Conservation (phyloP, 768 basidiomycete species). For the Mycena alexandri region DNA sequence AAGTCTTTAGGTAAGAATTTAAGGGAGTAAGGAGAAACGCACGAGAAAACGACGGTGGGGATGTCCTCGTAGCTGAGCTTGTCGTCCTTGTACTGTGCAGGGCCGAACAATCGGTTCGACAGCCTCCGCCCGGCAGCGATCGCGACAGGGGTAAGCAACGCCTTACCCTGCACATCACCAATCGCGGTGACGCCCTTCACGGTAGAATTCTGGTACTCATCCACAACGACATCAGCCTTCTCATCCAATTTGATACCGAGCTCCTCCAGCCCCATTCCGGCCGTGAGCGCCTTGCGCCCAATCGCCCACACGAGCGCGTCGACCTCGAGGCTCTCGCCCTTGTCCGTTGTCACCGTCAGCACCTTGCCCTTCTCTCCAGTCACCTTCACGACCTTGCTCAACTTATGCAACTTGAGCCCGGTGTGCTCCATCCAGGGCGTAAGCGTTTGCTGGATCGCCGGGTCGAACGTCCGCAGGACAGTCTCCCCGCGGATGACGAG, state of each 20-base stretch:
- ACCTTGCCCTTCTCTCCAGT: conserved; percentile 79
- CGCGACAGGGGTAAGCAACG: conserved; percentile 94
- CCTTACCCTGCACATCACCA: conserved; percentile 95
- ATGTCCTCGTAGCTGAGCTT: conserved; percentile 92
- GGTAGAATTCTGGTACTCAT: conserved; percentile 90
- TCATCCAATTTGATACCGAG: conserved; percentile 80
- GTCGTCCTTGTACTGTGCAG: conserved; percentile 85
- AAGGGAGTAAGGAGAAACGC: conserved; percentile 48
- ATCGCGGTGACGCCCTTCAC: conserved; percentile 82
- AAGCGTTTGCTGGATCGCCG: conserved; percentile 83
- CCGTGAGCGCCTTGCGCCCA: conserved; percentile 86
- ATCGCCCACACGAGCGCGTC: conserved; percentile 96
- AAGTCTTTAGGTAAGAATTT: conserved; percentile 18
- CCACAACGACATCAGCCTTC: conserved; percentile 89
- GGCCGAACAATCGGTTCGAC: conserved; percentile 92
- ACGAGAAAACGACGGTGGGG: conserved; percentile 97
- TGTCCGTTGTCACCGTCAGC: conserved; percentile 81
- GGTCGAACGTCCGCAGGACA: conserved; percentile 95
- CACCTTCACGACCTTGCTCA: conserved; percentile 79
- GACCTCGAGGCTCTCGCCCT: conserved; percentile 84
- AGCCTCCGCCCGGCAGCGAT: conserved; percentile 95
- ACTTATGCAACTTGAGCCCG: conserved; percentile 90
- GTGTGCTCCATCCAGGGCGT: conserved; percentile 95
- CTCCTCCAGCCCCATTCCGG: conserved; percentile 81
- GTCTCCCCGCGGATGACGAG: conserved; percentile 91